Conservation (phyloP, 2,329 filamentous ascomycete species). For the Paecilomyces sp. region DNA sequence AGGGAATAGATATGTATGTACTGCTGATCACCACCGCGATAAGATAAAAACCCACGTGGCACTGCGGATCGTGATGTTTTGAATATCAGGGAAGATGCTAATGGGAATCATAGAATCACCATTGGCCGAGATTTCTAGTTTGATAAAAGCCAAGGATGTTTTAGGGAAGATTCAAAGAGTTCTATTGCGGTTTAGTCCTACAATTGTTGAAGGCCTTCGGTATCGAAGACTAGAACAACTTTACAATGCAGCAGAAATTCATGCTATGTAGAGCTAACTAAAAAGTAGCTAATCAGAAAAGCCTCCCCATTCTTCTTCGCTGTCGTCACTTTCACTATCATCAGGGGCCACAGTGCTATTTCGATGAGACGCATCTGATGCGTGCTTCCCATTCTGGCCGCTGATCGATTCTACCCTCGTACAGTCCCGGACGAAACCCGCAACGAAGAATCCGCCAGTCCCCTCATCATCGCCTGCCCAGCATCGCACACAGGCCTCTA, state of each 20-base stretch:
- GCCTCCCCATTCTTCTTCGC: slow-evolving; percentile 38
- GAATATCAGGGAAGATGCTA: no score
- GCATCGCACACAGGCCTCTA: slow-evolving; percentile 72
- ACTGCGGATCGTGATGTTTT: no score
- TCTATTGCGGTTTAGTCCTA: no score
- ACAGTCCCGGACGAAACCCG: slow-evolving; percentile 68
- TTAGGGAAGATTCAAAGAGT: no score
- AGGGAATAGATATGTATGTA: no score
- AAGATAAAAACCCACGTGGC: no score
- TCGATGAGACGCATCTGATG: neutral
- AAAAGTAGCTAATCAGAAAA: slow-evolving; percentile 28
- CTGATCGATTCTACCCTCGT: neutral
- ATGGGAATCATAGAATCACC: no score
- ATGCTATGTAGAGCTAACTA: no score
- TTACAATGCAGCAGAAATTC: neutral
- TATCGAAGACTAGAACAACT: neutral
- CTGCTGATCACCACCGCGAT: no score
- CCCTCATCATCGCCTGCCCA: slow-evolving; percentile 74
- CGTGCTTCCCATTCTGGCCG: neutral
- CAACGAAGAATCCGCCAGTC: slow-evolving; percentile 94
- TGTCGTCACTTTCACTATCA: slow-evolving; percentile 15
- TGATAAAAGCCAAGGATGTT: no score
- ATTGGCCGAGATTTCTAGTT: no score
- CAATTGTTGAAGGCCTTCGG: neutral
- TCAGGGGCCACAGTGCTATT: neutral